Evolutionary conservation across 139 green algal genomes (phyloP), one percentile per base, ranked within the genome.

Genomic region (Chlamydomonas sp.): DNA sequence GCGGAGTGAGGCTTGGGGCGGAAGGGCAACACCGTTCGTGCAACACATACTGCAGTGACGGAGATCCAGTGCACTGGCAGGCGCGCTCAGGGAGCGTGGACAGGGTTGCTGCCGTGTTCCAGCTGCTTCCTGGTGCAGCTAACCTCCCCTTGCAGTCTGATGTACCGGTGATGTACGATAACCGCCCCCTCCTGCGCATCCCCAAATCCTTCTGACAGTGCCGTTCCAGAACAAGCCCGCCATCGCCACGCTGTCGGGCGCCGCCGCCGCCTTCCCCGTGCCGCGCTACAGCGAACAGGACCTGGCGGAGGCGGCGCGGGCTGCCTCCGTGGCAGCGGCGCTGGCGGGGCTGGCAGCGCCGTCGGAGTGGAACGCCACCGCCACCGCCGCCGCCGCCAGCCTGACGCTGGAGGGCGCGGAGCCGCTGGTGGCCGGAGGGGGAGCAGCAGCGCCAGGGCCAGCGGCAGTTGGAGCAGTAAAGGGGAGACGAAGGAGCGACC

Each of bases 181-280:
- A 60, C 73, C 20, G n/a, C 20, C 57, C 12, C 58, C 6, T 80
- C 66, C 76, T 58, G 2, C 7, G 58, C 58, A 12, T 9, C 57
- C 31, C 64, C 31, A 49, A 49, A 49, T 49, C 31, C 49, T n/a
- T n/a, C 9, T 16, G 15, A 31, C 81, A 86, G 81, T 57, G 16
- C 82, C 82, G 20, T 80, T 87, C 72, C 82, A 87, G 72, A 87
- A 80, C 82, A 87, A 87, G n/a, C 64, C 64, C 31, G 83, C 83
- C 15, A 2, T 87, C 15, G 4, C n/a, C 4, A 72, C 60, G 10
- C 59, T 60, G 6, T 1, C 14, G 1, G 7, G 4, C 63, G 1
- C 14, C 72, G 49, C 18, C 2, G 12, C 1, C 20, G 18, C 20
- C 71, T 61, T 17, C 66, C 9, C 49, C 5, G 58, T 60, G 20